These are phyloP conservation scores for Pleurotus ostreatus DNA, from an alignment of 768 basidiomycete genomes.

Conservation along the genomic window DNA sequence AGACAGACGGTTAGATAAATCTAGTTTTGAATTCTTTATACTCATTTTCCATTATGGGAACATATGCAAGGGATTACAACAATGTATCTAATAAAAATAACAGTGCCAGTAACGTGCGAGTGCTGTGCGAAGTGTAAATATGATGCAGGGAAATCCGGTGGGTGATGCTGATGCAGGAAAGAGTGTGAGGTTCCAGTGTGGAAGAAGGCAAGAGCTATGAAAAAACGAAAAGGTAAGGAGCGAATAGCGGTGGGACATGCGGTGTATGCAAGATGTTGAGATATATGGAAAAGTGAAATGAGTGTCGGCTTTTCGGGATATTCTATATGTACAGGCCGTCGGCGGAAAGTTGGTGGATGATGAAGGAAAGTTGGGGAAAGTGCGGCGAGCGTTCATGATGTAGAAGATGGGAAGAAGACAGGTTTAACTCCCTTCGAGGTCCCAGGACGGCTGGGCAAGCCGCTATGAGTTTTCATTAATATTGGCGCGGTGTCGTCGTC, in stretches of 20 bases:
- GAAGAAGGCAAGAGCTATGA: not conserved
- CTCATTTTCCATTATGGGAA: not conserved
- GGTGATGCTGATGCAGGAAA: slow-evolving; percentile 1
- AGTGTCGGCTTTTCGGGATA: not conserved
- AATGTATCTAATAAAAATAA: slow-evolving; percentile 8
- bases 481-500: not conserved
- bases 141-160: slow-evolving; percentile 8
- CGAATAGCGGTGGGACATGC: not conserved
- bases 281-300: no score
- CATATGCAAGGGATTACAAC: slow-evolving; percentile 8
- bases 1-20: no score
- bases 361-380: not conserved
- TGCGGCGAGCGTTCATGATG: no score
- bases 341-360: not conserved
- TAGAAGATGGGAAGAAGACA: no score
- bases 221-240: not conserved
- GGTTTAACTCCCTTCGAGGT: not conserved
- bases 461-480: slow-evolving; percentile 1
- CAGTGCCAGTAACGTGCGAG: slow-evolving; percentile 2
- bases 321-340: not conserved
- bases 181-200: not conserved
- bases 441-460: not conserved
- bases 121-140: not conserved
- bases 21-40: not conserved
- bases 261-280: not conserved